These are phyloP conservation scores for Chalara sp. DNA, from an alignment of 2,329 filamentous ascomycete genomes.

Conservation along the genomic window DNA sequence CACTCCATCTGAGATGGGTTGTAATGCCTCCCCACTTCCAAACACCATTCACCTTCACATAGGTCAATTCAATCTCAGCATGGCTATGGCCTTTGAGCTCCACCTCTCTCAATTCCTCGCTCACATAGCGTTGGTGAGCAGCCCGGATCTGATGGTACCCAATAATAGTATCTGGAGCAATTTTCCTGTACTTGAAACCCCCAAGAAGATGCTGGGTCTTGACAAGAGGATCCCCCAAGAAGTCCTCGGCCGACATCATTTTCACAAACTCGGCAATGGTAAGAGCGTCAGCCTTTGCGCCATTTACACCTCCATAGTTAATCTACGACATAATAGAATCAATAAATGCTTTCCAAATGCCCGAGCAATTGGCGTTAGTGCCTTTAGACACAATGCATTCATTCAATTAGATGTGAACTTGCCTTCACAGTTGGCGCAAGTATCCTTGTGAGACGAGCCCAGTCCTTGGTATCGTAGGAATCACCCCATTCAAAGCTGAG, in stretches of 20 bases:
- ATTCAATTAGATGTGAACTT: no score
- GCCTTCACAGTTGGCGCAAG: no score
- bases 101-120: constrained; percentile 11
- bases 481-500: no score
- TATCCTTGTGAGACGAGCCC: no score
- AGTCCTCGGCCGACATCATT: constrained; percentile 49
- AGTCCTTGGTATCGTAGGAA: no score
- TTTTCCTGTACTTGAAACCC: constrained; percentile 49
- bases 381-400: no score
- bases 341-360: no score
- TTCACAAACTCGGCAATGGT: constrained; percentile 50
- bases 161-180: constrained; percentile 50
- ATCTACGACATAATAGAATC: neutral
- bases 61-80: constrained; percentile 19
- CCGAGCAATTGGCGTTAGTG: no score
- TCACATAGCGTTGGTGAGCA: constrained; percentile 16
- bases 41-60: constrained; percentile 20
- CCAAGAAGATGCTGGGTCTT: constrained; percentile 62
- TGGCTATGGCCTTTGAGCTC: constrained; percentile 19
- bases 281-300: constrained; percentile 55
- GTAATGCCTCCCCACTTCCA: constrained; percentile 25
- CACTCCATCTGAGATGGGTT: constrained; percentile 20
- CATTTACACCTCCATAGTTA: constrained; percentile 62
- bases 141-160: constrained; percentile 32
- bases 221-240: constrained; percentile 54